Evolutionary conservation across 2,329 filamentous ascomycete genomes (phyloP).

Genomic region (Sordariomycetes sp.): DNA sequence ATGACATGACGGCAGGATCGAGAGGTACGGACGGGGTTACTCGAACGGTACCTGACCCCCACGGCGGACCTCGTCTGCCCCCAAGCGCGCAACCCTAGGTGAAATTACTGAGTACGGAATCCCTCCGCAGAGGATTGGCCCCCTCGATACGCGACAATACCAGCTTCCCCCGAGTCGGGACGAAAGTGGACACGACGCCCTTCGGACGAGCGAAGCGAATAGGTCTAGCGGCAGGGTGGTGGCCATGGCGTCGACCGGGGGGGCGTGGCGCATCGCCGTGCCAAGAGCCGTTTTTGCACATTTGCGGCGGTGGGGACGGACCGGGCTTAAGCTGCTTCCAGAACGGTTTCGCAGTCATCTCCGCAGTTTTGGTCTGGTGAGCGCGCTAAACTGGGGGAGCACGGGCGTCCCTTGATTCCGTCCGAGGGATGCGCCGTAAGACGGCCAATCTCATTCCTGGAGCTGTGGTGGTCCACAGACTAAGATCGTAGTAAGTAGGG

Average conservation of each 20-base stretch:
- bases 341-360: neutral
- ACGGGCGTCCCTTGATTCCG: neutral
- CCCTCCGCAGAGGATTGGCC: no score
- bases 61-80: neutral
- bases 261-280: neutral
- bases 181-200: no score
- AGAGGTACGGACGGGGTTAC: neutral
- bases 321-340: neutral
- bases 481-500: no score
- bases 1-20: neutral
- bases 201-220: no score
- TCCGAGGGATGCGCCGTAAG: neutral
- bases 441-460: no score
- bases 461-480: no score
- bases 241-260: neutral
- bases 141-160: no score
- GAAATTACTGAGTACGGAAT: no score
- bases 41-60: neutral
- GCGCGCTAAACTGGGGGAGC: neutral
- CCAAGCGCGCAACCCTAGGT: neutral
- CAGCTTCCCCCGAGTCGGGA: no score
- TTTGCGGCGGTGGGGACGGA: neutral
- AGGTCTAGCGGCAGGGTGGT: neutral
- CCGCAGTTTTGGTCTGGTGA: neutral
- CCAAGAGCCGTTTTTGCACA: neutral